These are phyloP conservation scores for Yamadazyma conglobata DNA, from an alignment of 1,139 yeast species.

Conservation along the genomic window DNA sequence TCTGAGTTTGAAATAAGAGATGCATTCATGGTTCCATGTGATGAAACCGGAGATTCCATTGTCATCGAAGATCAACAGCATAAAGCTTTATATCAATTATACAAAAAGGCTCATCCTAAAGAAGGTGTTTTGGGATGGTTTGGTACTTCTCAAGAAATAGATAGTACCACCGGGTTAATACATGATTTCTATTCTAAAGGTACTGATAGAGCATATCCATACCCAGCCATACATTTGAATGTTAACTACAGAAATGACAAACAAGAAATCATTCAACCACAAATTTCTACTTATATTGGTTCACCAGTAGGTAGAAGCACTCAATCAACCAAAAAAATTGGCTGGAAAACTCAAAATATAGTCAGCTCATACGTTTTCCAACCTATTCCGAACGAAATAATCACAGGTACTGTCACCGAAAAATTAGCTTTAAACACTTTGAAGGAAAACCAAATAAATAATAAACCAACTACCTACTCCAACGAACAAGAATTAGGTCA, in stretches of 20 bases:
- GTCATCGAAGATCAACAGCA: conserved; percentile 75
- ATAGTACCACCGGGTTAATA: conserved; percentile 74
- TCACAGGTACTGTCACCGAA: conserved; percentile 58
- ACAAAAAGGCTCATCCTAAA: conserved; percentile 78
- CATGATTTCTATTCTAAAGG: conserved; percentile 79
- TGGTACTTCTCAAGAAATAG: conserved; percentile 62
- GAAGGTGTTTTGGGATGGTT: conserved; percentile 87
- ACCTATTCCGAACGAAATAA: conserved; percentile 69
- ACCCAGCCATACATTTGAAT: conserved; percentile 78
- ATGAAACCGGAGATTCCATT: conserved; percentile 71
- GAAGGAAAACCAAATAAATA: conserved; percentile 20
- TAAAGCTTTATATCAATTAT: conserved; percentile 66
- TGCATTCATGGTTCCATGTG: conserved; percentile 81
- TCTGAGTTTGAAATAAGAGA: conserved; percentile 68
- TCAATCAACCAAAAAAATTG: conserved; percentile 17
- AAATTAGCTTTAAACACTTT: conserved; percentile 49
- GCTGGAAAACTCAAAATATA: conserved; percentile 14
- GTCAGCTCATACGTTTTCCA: conserved; percentile 64
- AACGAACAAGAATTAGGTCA: conserved; percentile 21
- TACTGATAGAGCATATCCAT: conserved; percentile 66
- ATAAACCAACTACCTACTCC: conserved; percentile 19
- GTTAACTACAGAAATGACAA: conserved; percentile 44
- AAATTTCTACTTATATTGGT: conserved; percentile 68
- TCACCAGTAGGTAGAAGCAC: conserved; percentile 61
- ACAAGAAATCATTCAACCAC: conserved; percentile 33